Evolutionary conservation across 1,284 basidiomycete genomes (phyloP), one percentile per base, ranked within the genome.

Genomic region (Cutaneotrichosporon daszewskae): DNA sequence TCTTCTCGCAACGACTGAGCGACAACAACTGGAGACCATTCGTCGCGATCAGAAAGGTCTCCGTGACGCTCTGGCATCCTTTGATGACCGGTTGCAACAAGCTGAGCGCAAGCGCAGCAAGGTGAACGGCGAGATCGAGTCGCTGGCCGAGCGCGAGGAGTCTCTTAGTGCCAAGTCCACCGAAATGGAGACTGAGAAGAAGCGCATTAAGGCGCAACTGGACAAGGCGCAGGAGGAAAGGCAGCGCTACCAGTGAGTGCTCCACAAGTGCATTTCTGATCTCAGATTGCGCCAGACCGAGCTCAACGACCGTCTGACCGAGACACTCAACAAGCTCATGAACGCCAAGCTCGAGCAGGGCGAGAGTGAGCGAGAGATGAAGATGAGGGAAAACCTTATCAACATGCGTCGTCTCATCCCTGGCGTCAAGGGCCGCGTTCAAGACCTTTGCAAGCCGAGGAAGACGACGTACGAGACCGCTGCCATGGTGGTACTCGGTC

Each of bases 361-460:
- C 37, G 87, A 96, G 69, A 83, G 82, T 0, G 90, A 96, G 61
- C 79, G 84, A 19, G 92, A 97, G 62, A 75, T 73, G 2, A 82
- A 79, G 59, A 74, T 95, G 51, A 91, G 90, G 66, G 91, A 97
- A 64, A 88, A 84, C 0, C 74, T 97, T 19, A 72, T 80, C 2
- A 87, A 77, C 57, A 71, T 99, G 39, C 88, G 91, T 57, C 78
- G 87, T 3, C 81, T 92, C 31, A 95, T 95, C 70, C 85, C 88
- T 39, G 87, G 88, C 51, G 88, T 94, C 4, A 80, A 87, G 25
- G 95, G 95, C 0, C 81, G 94, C 24, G 80, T 98, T 4, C 77
- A 89, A 24, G 92, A 97, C 63, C 76, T 97, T 9, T 96, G 90
- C 76, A 88, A 90, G 65, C 91, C 94, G 1, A 88, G 85, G 0